Evolutionary conservation across 176 grass and related monocot genomes (phyloP).

Genomic region (Carex myosuroides): DNA sequence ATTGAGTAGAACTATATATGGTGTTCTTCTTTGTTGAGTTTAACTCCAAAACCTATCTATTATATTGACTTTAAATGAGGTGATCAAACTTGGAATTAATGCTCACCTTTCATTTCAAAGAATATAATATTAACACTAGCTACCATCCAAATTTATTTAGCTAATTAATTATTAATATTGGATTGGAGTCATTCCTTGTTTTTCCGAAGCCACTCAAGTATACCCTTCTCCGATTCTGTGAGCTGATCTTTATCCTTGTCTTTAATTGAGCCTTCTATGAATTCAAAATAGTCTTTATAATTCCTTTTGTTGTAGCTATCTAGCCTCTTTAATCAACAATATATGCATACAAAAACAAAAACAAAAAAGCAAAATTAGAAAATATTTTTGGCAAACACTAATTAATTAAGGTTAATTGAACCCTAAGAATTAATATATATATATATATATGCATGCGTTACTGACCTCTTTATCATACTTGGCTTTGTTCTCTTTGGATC

Average conservation of each 20-base stretch:
- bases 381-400: not conserved
- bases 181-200: constrained; percentile 35
- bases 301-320: constrained; percentile 84
- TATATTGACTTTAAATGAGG: no score
- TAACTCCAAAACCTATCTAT: no score
- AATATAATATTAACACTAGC: not conserved
- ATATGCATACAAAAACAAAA: no score
- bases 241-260: constrained; percentile 51
- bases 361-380: not conserved
- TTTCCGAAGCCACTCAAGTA: constrained; percentile 87
- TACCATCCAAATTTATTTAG: no score
- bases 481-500: constrained; percentile 77
- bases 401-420: not conserved
- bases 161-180: not conserved
- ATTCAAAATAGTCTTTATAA: constrained; percentile 77
- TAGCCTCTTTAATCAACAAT: constrained; percentile 39
- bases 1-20: no score
- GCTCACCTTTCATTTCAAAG: not conserved
- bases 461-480: constrained; percentile 85
- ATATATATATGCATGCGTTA: not conserved
- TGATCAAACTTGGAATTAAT: no score
- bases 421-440: no score
- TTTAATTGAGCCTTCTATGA: constrained; percentile 54
- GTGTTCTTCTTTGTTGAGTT: no score
- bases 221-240: constrained; percentile 67